A percentile compares a stretch with the other conserved stretches of the same genome.
Conservation (phyloP, 331 rosid species). For the Malus hybrid region DNA sequence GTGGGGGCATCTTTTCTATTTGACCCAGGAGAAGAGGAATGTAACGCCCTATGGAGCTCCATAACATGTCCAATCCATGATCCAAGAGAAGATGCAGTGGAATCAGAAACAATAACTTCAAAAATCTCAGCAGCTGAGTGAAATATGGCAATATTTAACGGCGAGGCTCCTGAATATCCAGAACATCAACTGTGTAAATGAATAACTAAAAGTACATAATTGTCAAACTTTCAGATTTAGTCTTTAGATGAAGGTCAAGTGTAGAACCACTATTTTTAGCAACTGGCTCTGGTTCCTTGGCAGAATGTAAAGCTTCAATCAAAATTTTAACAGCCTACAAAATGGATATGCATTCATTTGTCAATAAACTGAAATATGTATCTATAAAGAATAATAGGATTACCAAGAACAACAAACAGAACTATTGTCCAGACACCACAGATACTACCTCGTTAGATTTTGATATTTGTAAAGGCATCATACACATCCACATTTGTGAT, state of each 20-base stretch:
- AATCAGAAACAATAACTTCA: constrained; percentile 93
- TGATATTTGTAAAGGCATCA: neutral
- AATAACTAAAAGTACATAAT: neutral
- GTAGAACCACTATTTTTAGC: constrained; percentile 56
- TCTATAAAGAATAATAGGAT: neutral
- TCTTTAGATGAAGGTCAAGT: constrained; percentile 7
- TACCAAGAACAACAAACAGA: constrained; percentile 1
- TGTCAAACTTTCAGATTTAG: neutral
- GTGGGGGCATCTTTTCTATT: constrained; percentile 95
- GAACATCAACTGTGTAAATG: constrained; percentile 11
- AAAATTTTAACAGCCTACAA: constrained; percentile 66
- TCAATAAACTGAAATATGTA: constrained; percentile 6
- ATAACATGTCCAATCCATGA: constrained; percentile 87
- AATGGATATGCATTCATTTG: neutral
- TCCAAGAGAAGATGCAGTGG: constrained; percentile 71
- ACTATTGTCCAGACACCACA: neutral
- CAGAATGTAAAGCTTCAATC: constrained; percentile 72
- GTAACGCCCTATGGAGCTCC: constrained; percentile 82
- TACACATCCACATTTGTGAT: neutral
- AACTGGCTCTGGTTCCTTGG: constrained; percentile 69
- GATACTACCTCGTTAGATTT: neutral
- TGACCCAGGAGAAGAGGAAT: constrained; percentile 90
- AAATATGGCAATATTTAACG: constrained; percentile 76
- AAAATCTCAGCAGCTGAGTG: constrained; percentile 98
- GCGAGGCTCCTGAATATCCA: constrained; percentile 64